Conservation (phyloP, 495 filamentous ascomycete species). For the Trichoderma reesei region DNA sequence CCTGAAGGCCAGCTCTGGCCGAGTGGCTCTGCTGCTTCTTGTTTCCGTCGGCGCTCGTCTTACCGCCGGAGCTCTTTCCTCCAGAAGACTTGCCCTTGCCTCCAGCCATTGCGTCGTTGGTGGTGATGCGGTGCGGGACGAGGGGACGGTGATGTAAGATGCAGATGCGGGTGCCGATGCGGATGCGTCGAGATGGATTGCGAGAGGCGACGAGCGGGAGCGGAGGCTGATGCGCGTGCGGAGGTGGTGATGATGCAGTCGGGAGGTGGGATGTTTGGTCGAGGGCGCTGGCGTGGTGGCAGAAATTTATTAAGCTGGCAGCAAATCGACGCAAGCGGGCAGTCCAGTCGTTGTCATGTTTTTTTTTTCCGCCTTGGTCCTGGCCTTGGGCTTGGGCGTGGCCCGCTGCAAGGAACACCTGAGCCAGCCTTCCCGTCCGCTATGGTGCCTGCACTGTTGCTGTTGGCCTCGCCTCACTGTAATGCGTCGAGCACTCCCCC, state of each 20-base stretch:
- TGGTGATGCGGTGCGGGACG: conserved; percentile 18
- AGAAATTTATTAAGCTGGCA: too few species aligned
- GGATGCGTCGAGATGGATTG: neutral
- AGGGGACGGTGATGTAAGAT: too few species aligned
- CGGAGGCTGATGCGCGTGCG: conserved; percentile 2
- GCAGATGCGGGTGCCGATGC: neutral
- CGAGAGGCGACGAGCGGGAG: neutral
- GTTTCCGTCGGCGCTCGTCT: conserved; percentile 69
- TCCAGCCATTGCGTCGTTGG: conserved; percentile 45
- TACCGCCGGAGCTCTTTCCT: conserved; percentile 73
- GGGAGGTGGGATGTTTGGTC: conserved; percentile 1
- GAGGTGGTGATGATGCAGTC: neutral
- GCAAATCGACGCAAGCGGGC: conserved; percentile 8
- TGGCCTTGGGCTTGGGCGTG: neutral
- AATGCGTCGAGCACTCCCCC: neutral
- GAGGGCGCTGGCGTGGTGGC: neutral
- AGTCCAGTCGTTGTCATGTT: conserved; percentile 2
- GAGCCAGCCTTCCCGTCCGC: neutral
- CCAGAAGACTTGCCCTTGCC: conserved; percentile 92
- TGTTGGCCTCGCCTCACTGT: neutral
- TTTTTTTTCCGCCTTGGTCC: neutral
- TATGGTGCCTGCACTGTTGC: neutral
- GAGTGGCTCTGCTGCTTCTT: conserved; percentile 98
- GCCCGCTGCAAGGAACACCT: conserved; percentile 7
- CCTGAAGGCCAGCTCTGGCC: conserved; percentile 95